Percentiles rank a stretch among this genome's conserved stretches.
phyloP scores from a whole-genome alignment of 768 basidiomycete species.

The Tulasnella sp. region DNA sequence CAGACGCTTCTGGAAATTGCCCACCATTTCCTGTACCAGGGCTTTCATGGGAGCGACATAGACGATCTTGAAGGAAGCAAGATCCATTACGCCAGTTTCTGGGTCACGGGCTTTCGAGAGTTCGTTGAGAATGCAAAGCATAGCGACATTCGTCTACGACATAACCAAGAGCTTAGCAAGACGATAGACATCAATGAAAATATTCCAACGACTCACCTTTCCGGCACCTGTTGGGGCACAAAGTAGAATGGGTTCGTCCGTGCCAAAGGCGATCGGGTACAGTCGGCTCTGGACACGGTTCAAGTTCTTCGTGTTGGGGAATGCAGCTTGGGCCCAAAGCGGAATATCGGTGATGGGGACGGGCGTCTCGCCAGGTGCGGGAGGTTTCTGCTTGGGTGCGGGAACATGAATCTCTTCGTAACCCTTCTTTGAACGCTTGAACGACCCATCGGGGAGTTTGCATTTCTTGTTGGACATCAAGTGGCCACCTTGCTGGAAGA shows the following conservation, averaged over 20 bases:
- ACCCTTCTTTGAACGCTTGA: conserved; percentile 92
- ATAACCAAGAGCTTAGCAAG: neutral
- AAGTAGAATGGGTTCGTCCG: conserved; percentile 86
- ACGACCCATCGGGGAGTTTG: conserved; percentile 93
- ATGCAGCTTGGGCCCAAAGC: conserved; percentile 77
- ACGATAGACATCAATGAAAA: neutral
- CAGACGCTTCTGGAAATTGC: conserved; percentile 78
- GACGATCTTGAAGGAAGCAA: conserved; percentile 88
- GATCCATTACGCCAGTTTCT: conserved; percentile 63
- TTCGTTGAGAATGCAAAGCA: conserved; percentile 87
- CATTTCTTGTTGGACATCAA: conserved; percentile 99
- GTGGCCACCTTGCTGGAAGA: conserved; percentile 93
- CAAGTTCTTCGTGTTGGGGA: conserved; percentile 56
- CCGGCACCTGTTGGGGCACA: conserved; percentile 98
- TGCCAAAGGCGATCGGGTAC: conserved; percentile 85
- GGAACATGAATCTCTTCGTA: conserved; percentile 98
- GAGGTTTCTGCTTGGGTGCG: conserved; percentile 67
- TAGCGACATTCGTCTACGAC: conserved; percentile 87
- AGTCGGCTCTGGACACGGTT: conserved; percentile 91
- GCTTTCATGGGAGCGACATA: conserved; percentile 99
- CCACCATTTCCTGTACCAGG: conserved; percentile 96
- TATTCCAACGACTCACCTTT: conserved; percentile 48
- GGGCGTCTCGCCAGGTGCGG: conserved; percentile 44
- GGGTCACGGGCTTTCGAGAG: conserved; percentile 80
- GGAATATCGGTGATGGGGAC: conserved; percentile 66